Evolutionary conservation across 805 yeast genomes (phyloP).

Genomic region (Lipomyces lipofer): DNA sequence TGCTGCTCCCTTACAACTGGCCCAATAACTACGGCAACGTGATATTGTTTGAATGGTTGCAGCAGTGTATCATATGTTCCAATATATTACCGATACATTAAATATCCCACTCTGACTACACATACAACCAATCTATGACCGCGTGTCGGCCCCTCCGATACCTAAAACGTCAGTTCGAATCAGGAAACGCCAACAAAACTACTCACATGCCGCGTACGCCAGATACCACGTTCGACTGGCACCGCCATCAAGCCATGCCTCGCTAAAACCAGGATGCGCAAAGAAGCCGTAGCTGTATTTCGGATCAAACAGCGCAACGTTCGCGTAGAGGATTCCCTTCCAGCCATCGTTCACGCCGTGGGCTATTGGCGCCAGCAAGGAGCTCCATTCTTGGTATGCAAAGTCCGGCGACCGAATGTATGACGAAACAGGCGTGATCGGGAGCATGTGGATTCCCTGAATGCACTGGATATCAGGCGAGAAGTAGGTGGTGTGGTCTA

Average conservation of each 20-base stretch:
- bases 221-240: conserved; percentile 86
- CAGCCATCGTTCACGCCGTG: conserved; percentile 54
- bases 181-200: conserved; percentile 46
- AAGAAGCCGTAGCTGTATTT: conserved; percentile 61
- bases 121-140: too few relatives aligned
- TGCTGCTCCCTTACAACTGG: too few relatives aligned
- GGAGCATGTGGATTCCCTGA: conserved; percentile 80
- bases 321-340: conserved; percentile 69
- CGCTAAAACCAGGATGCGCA: conserved; percentile 52
- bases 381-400: conserved; percentile 60
- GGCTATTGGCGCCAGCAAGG: conserved; percentile 46
- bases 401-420: conserved; percentile 54
- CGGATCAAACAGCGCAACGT: conserved; percentile 75
- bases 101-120: too few relatives aligned
- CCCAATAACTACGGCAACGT: too few relatives aligned
- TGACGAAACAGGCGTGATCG: conserved; percentile 63
- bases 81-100: too few relatives aligned
- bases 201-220: conserved; percentile 47
- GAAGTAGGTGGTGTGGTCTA: conserved; percentile 72
- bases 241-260: conserved; percentile 68
- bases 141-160: background rate
- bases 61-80: too few relatives aligned
- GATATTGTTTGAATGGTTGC: too few relatives aligned
- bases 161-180: background rate
- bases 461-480: conserved; percentile 62